A percentile compares a stretch with the other conserved stretches of the same genome.
These are phyloP conservation scores for Lithospermum erythrorhizon DNA, from an alignment of 257 asterid species.

Conservation along the genomic window DNA sequence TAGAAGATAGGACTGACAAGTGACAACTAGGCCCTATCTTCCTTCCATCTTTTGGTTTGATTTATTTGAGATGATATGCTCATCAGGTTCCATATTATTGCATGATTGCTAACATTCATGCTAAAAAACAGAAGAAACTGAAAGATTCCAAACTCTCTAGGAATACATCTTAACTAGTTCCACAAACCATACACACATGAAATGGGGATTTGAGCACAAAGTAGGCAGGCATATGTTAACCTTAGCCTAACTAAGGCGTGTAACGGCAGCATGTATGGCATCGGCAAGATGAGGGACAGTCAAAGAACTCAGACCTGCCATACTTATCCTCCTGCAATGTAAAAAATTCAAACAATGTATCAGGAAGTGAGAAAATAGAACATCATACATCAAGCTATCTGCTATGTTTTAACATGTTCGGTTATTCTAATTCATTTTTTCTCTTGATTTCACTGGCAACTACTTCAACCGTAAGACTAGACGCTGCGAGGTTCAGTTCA, in stretches of 20 bases:
- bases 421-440: too few species aligned
- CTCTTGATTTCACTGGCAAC: too few species aligned
- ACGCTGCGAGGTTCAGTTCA: too few species aligned
- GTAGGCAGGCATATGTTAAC: background rate
- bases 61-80: too few species aligned
- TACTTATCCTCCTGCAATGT: conserved; percentile 73
- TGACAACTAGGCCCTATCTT: background rate
- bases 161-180: background rate
- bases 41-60: background rate
- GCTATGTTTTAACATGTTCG: background rate
- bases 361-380: too few species aligned
- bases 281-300: conserved; percentile 71
- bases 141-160: too few species aligned
- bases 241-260: conserved; percentile 26
- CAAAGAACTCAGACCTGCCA: conserved; percentile 74
- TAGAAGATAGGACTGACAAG: too few species aligned
- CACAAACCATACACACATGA: background rate
- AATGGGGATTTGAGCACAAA: background rate
- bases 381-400: too few species aligned
- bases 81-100: too few species aligned
- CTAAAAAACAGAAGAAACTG: background rate
- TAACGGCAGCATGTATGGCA: conserved; percentile 74
- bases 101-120: too few species aligned
- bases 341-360: background rate
- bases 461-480: too few species aligned